These are phyloP conservation scores for Solanum rostratum DNA, from an alignment of 257 asterid genomes.

Conservation along the genomic window DNA sequence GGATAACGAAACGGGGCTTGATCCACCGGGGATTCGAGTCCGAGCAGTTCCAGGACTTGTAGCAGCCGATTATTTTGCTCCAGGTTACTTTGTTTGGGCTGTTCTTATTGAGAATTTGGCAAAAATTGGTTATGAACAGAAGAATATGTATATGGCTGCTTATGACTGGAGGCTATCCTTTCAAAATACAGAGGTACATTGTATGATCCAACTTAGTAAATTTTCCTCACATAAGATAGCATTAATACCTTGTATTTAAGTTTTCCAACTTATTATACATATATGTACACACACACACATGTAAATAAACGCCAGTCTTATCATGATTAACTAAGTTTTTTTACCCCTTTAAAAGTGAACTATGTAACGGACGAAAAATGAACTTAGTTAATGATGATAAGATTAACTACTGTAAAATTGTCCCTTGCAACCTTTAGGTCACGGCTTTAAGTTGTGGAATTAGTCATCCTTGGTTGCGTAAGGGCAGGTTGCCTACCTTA, in stretches of 20 bases:
- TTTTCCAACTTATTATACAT: too few relatives aligned
- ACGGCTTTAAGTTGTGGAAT: neutral
- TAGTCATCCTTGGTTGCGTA: neutral
- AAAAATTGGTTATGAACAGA: conserved; percentile 6
- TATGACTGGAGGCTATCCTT: conserved; percentile 14
- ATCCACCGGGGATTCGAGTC: conserved; percentile 14
- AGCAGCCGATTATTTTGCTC: conserved; percentile 5
- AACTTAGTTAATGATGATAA: neutral
- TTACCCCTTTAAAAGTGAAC: neutral
- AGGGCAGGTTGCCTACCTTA: neutral
- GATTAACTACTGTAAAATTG: neutral
- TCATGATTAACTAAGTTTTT: neutral
- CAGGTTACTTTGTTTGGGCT: conserved; percentile 4
- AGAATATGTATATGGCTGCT: conserved; percentile 15
- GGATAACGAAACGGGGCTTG: conserved; percentile 6
- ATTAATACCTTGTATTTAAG: neutral
- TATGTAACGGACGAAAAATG: neutral
- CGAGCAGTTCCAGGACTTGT: conserved; percentile 11
- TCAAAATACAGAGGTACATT: conserved; percentile 1
- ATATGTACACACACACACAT: too few relatives aligned
- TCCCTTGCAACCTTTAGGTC: neutral
- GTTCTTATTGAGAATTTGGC: conserved; percentile 10
- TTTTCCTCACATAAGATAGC: neutral
- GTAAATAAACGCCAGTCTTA: neutral
- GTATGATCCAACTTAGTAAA: neutral